A percentile compares a stretch with the other conserved stretches of the same genome.
phyloP scores from a whole-genome alignment of 768 basidiomycete species.

The Amanita exitialis region DNA sequence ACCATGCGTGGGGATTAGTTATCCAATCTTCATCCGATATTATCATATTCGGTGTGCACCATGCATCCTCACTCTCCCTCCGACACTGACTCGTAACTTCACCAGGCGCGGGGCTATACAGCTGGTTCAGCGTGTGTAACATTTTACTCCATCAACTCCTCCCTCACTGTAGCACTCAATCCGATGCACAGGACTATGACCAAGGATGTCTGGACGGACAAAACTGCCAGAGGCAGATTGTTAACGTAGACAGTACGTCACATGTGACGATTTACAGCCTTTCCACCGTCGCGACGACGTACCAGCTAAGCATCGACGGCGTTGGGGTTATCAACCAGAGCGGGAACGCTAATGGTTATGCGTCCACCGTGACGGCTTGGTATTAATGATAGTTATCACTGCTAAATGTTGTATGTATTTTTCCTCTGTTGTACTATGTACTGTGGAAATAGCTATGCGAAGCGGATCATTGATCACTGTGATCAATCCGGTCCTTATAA shows the following conservation, averaged over 20 bases:
- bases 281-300: slow-evolving; percentile 45
- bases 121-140: slow-evolving; percentile 47
- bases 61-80: not conserved
- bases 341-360: slow-evolving; percentile 46
- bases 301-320: slow-evolving; percentile 40
- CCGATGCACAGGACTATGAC: slow-evolving; percentile 33
- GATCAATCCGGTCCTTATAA: too few relatives aligned
- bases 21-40: slow-evolving; percentile 45
- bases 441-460: too few relatives aligned
- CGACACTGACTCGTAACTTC: not conserved
- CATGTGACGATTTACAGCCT: slow-evolving; percentile 44
- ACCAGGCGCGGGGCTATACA: slow-evolving; percentile 57
- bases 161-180: not conserved
- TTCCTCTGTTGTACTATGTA: too few relatives aligned
- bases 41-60: slow-evolving; percentile 47
- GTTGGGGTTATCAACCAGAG: slow-evolving; percentile 37
- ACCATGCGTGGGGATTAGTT: slow-evolving; percentile 46
- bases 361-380: slow-evolving; percentile 42
- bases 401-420: too few relatives aligned
- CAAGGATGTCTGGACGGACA: slow-evolving; percentile 35
- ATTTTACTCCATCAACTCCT: not conserved
- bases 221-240: slow-evolving; percentile 49
- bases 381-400: too few relatives aligned
- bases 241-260: slow-evolving; percentile 41
- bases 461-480: too few relatives aligned